Evolutionary conservation across 1,139 yeast genomes (phyloP).

Genomic region (Candida sanyaensis): DNA sequence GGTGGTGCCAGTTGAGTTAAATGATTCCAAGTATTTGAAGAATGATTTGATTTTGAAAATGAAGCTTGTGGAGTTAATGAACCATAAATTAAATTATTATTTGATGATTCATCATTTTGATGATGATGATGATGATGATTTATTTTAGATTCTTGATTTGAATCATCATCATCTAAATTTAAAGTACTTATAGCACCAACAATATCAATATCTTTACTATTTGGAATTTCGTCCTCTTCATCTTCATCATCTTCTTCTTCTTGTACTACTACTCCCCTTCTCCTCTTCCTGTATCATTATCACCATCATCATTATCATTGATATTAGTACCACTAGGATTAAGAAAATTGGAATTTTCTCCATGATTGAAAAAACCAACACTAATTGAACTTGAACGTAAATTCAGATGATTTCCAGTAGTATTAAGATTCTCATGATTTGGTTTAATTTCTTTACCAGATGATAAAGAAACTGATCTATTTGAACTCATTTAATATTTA

Average conservation of each 20-base stretch:
- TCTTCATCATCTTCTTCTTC: constrained; percentile 2
- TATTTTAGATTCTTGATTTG: too few species aligned
- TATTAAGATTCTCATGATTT: background rate
- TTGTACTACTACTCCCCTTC: too few species aligned
- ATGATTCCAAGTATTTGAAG: constrained; percentile 12
- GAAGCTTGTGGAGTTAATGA: constrained; percentile 38
- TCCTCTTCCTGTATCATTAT: background rate
- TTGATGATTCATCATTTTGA: background rate
- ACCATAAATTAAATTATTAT: constrained; percentile 15
- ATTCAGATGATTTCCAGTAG: constrained; percentile 1
- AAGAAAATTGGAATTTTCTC: background rate
- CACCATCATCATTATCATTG: background rate
- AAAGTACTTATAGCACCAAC: constrained; percentile 45
- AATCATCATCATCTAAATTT: constrained; percentile 41
- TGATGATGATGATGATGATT: too few species aligned
- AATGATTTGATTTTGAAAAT: background rate
- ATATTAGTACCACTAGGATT: background rate
- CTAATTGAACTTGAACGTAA: constrained; percentile 28
- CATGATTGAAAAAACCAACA: constrained; percentile 20
- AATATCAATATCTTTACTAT: constrained; percentile 32
- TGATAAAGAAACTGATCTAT: constrained; percentile 22
- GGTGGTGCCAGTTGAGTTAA: constrained; percentile 43
- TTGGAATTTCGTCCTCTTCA: background rate
- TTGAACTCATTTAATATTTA: constrained; percentile 2
- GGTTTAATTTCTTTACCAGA: constrained; percentile 15